Conservation (phyloP, 148 eudicot genomes). For the Diospyros kaki region DNA sequence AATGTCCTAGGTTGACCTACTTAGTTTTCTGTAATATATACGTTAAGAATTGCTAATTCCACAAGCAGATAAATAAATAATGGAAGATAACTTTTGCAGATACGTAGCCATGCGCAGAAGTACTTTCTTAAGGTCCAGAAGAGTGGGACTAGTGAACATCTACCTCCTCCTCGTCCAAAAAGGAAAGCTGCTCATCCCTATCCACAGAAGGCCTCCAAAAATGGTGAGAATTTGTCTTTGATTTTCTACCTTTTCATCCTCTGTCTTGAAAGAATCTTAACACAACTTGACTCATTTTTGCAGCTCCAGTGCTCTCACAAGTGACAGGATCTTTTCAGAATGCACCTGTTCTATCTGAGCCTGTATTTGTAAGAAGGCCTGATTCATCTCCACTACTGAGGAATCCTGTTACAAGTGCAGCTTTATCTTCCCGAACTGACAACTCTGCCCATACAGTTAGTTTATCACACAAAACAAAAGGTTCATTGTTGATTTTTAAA, state of each 20-base stretch:
- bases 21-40: neutral
- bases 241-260: neutral
- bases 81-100: slow-evolving; percentile 47
- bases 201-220: slow-evolving; percentile 92
- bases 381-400: slow-evolving; percentile 40
- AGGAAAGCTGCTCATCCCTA: slow-evolving; percentile 97
- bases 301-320: slow-evolving; percentile 46
- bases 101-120: slow-evolving; percentile 98
- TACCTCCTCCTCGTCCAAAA: slow-evolving; percentile 97
- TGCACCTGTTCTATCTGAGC: slow-evolving; percentile 37
- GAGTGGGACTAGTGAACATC: slow-evolving; percentile 89
- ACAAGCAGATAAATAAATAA: neutral
- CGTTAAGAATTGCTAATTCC: neutral
- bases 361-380: slow-evolving; percentile 30
- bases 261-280: slow-evolving; percentile 7
- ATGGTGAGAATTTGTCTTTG: slow-evolving; percentile 34
- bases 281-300: slow-evolving; percentile 12
- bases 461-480: slow-evolving; percentile 38
- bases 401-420: slow-evolving; percentile 33
- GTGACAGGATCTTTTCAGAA: slow-evolving; percentile 34
- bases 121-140: slow-evolving; percentile 92
- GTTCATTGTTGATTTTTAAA: slow-evolving; percentile 22
- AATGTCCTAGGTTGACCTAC: neutral
- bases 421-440: slow-evolving; percentile 43
- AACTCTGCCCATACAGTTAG: slow-evolving; percentile 35